These are phyloP conservation scores for Moricandia arvensis DNA, from an alignment of 345 rosid species.

Conservation along the genomic window DNA sequence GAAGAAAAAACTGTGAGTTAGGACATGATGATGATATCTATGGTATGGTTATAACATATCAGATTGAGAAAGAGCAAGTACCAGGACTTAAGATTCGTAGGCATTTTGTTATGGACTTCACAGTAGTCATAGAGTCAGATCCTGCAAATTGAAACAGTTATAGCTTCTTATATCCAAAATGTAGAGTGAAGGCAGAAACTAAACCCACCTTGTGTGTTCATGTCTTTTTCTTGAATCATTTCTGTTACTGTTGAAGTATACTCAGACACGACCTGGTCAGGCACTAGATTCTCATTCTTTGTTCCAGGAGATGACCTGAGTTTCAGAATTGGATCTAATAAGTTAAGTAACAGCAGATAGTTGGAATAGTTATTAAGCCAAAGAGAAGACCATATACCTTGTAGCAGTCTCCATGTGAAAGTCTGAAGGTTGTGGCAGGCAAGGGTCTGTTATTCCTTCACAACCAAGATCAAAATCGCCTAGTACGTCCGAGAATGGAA, in stretches of 20 bases:
- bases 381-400: conserved; percentile 41
- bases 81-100: conserved; percentile 68
- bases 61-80: conserved; percentile 30
- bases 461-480: conserved; percentile 67
- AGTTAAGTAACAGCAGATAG: neutral
- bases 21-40: neutral
- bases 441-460: conserved; percentile 43
- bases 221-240: conserved; percentile 43
- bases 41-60: neutral
- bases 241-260: conserved; percentile 57
- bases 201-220: neutral
- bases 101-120: conserved; percentile 65
- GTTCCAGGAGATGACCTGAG: conserved; percentile 59
- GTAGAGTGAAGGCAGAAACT: neutral
- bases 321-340: neutral
- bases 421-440: conserved; percentile 38
- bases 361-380: neutral
- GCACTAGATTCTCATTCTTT: conserved; percentile 39
- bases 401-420: conserved; percentile 38
- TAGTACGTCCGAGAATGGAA: conserved; percentile 69
- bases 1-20: neutral
- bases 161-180: neutral
- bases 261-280: conserved; percentile 52
- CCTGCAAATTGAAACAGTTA: conserved; percentile 45
- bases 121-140: conserved; percentile 47